Evolutionary conservation across 257 asterid genomes (phyloP), one percentile per base, ranked within the genome.

Genomic region (Linaria vulgaris): DNA sequence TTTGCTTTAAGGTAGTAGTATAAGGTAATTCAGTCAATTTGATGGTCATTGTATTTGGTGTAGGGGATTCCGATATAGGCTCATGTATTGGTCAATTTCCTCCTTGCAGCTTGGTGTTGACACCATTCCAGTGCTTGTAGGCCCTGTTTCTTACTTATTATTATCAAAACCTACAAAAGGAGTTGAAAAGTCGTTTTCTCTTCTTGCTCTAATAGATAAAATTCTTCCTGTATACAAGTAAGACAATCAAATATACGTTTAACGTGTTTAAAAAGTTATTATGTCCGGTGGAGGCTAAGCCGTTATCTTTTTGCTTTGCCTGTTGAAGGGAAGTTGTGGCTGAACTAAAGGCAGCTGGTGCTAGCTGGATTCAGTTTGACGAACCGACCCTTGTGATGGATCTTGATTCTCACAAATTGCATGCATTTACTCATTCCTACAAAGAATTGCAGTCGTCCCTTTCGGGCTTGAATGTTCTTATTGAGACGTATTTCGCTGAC

Each of bases 341-440:
- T 55, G 96, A 88, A 66, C 75, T 88, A 74, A 82, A 82, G 82
- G 95, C 82, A 56, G 96, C 96, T 69, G 95, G 96, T 66, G 95
- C 95, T 62, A 74, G 83, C 56, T 78, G 85, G 89, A 82, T 88
- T 78, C 96, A 88, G 72, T 84, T 88, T 43, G 96, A 88, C 64
- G 96, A 88, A 74, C 95, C 96, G 54, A 76, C 82, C 43, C 85
- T 88, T 66, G 95, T 88, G 63, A 50, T 74, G 85, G 90, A 88
- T 72, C 96, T 85, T 57, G 85, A 78, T 48, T 69, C 86, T 70
- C 78, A 80, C 69, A 76, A 78, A 57, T 63, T 88, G 80, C 77
- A 72, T 48, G 88, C 85, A 73, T 88, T 80, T 68, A 76, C 85
- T 44, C 70, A 72, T 75, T 88, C 90, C 10, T 88, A 85, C 56